Base-by-base conservation (phyloP, 2,329 filamentous ascomycete species). In the Penicillium corylophilum region DNA sequence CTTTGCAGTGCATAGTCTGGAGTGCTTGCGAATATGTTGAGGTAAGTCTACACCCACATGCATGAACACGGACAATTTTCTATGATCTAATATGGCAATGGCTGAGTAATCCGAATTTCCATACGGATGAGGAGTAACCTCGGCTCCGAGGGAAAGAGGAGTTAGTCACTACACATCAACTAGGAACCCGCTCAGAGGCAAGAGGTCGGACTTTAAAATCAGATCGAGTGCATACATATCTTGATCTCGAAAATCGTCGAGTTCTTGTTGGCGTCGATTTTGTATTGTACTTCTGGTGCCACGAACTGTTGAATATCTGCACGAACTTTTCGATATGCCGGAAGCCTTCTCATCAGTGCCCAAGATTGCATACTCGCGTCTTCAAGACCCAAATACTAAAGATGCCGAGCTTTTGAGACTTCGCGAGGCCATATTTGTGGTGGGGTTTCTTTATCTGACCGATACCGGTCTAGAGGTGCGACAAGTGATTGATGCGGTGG, bases 361-460 rank as follows among this genome's bases (percentile, higher is more conserved):
- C 8, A 45, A 63, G 20, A 55, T 71, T 16, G 64, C 71, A 51
- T 70, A 64, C 23, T 45, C 53, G 39, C 60, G 60, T 22, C 50
- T 71, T 1, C 56, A 54, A 5, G 48, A 65, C 24, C 55, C 61
- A 5, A 44, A 24, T 8, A 70, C 64, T 0, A 68, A 63, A 46
- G 15, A 48, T 2, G 59, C 58, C 4, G 60, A 67, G 2, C 55
- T 71, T 0, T 45, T 42, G 0, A 57, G 64, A 20, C 51, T 71
- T 5, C 65, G 65, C 20, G 52, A 70, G 16, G 69, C 69, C 2
- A 69, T 71, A 20, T 71, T 71, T 45, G 48, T 65, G 3, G 68
- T 71, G 2, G 69, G 69, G 4, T 71, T 71, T 41, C 50, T 71
- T 13, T 71, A 71, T 51, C 53, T 71, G 43, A 67, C 57, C 5